Base-by-base conservation (phyloP, 163 green algal genomes). In the Chlamydomonas reinhardtii region DNA sequence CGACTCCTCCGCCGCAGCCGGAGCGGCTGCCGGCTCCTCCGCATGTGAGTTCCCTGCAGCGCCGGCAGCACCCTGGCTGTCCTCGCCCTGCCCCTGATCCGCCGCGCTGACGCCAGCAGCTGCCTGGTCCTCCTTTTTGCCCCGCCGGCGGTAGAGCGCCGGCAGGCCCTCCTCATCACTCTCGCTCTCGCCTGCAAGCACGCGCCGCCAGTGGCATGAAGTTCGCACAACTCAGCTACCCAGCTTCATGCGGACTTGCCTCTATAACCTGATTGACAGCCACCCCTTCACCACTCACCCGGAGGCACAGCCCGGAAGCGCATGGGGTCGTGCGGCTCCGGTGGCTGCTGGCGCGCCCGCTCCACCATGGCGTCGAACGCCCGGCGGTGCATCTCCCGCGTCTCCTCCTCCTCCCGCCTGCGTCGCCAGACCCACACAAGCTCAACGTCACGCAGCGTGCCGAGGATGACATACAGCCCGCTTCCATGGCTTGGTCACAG, bases 321-420 rank as follows among this genome's bases (percentile, higher is more conserved):
- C 91, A 95, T 95, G 76, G 92, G 93, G 82, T 96, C 90, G 35
- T 92, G 88, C 8, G 91, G 91, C 62, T 73, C 34, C 65, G 87
- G 74, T 17, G 89, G 91, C 52, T 86, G 88, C 37, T 82, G 72
- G 1, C 74, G 75, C 14, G 92, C 92, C 20, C 85, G 85, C 71
- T 80, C 88, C 59, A 97, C 92, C 92, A 97, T 96, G 29, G 92
- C 89, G 64, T 96, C 91, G 86, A 97, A 97, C 2, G 83, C 84
- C 14, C 90, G 76, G 0, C 80, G 69, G 71, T 92, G 85, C n/a
- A 56, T 65, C 89, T 94, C 90, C 2, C 90, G 82, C 54, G 75
- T 86, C 20, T 76, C 77, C 24, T 92, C 91, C 80, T 96, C 92
- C 82, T 93, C 91, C 0, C 69, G 75, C 66, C 71, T 91, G 59